Evolutionary conservation across 1,139 yeast species (phyloP).

Genomic region (Hemisphaericaspora lyxosophila): DNA sequence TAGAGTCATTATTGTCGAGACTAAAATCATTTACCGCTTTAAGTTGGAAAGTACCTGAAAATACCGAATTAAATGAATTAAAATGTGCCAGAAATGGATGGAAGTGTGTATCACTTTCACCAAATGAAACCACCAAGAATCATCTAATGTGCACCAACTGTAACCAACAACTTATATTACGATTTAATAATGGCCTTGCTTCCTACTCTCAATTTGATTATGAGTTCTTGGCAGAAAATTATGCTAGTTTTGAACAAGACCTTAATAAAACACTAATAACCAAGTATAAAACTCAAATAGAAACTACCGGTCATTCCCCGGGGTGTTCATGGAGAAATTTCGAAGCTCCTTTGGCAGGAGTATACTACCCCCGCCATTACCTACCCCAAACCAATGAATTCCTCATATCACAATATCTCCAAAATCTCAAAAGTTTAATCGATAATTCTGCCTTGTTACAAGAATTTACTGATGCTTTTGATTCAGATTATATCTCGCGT

Average conservation of each 20-base stretch:
- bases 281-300: conserved; percentile 27
- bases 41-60: conserved; percentile 36
- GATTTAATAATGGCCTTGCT: conserved; percentile 20
- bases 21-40: conserved; percentile 31
- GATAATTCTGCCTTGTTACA: conserved; percentile 25
- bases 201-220: conserved; percentile 6
- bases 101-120: conserved; percentile 34
- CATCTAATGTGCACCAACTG: conserved; percentile 38
- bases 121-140: conserved; percentile 25
- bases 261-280: conserved; percentile 23
- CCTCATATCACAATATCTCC: conserved; percentile 29
- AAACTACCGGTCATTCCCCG: conserved; percentile 25
- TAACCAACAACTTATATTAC: conserved; percentile 27
- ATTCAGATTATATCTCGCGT: conserved; percentile 11
- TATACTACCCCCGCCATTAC: conserved; percentile 39
- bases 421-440: conserved; percentile 27
- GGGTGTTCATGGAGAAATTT: conserved; percentile 41
- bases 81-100: conserved; percentile 45
- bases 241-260: conserved; percentile 11
- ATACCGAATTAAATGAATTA: conserved; percentile 27
- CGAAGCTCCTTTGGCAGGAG: conserved; percentile 35
- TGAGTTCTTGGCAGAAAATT: conserved; percentile 8
- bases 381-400: conserved; percentile 31
- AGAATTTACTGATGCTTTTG: conserved; percentile 15
- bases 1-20: conserved; percentile 28